Conservation (phyloP, 805 yeast species). For the Komagataella phaffii region DNA sequence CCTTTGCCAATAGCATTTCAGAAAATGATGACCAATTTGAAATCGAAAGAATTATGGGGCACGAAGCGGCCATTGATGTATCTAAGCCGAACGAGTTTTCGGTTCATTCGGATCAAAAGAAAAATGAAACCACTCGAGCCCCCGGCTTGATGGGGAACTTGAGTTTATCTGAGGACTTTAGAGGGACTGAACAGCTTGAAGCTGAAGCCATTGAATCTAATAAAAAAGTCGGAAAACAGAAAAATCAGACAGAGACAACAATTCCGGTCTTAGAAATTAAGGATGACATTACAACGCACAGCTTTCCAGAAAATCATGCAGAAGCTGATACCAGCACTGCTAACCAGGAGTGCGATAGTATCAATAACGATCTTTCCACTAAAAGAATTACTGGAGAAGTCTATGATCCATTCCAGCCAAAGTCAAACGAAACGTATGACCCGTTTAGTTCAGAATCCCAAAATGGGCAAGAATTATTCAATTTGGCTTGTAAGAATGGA, state of each 20-base stretch:
- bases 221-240: conserved; percentile 3
- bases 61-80: neutral
- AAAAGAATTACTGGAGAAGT: neutral
- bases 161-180: neutral
- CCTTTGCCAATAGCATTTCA: neutral
- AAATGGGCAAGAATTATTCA: neutral
- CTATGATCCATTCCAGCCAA: neutral
- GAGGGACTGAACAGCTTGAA: neutral
- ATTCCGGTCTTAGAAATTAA: neutral
- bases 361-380: neutral
- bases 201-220: conserved; percentile 4
- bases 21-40: neutral
- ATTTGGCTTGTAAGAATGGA: neutral
- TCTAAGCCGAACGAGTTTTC: neutral
- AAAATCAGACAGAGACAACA: neutral
- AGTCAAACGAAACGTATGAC: neutral
- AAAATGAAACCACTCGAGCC: conserved; percentile 4
- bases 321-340: neutral
- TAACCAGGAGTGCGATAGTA: neutral
- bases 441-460: neutral
- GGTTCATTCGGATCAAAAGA: neutral
- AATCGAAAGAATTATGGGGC: neutral
- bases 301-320: neutral
- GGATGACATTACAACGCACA: neutral
- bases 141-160: conserved; percentile 1